Conservation (phyloP, 2,329 filamentous ascomycete species). For the Chaetomium sp. region DNA sequence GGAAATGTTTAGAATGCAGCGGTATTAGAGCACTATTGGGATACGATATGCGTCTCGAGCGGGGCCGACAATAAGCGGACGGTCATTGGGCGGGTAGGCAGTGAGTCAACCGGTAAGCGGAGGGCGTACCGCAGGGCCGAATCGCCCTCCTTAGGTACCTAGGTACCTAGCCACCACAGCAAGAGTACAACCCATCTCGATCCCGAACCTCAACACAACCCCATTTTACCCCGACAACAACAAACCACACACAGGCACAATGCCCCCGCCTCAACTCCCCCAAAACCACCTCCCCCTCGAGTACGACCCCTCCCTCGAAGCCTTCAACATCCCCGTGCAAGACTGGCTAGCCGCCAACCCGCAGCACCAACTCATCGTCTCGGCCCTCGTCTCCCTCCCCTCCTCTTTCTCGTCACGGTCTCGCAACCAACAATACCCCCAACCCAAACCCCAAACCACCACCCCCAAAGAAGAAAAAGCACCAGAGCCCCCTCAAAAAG, state of each 20-base stretch:
- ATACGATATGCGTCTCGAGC: neutral
- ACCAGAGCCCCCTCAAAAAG: neutral
- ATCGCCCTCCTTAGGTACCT: neutral
- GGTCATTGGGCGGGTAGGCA: neutral
- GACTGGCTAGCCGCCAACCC: slow-evolving; percentile 1
- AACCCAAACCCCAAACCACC: no score
- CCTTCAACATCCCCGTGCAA: neutral
- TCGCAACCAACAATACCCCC: neutral
- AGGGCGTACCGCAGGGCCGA: neutral
- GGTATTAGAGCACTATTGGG: neutral
- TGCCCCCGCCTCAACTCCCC: neutral
- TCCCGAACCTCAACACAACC: neutral
- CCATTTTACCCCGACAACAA: neutral
- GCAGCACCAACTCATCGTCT: neutral
- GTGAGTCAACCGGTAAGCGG: neutral
- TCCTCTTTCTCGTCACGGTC: neutral
- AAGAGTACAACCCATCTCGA: neutral
- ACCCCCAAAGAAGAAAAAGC: no score
- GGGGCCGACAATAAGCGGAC: neutral
- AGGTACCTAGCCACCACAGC: neutral
- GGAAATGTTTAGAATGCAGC: neutral
- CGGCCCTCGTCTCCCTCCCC: neutral
- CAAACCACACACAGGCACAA: neutral
- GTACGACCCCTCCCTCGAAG: neutral
- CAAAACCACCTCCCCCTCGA: neutral